Conservation (phyloP, 768 basidiomycete genomes). For the Holtermannia corniformis region DNA sequence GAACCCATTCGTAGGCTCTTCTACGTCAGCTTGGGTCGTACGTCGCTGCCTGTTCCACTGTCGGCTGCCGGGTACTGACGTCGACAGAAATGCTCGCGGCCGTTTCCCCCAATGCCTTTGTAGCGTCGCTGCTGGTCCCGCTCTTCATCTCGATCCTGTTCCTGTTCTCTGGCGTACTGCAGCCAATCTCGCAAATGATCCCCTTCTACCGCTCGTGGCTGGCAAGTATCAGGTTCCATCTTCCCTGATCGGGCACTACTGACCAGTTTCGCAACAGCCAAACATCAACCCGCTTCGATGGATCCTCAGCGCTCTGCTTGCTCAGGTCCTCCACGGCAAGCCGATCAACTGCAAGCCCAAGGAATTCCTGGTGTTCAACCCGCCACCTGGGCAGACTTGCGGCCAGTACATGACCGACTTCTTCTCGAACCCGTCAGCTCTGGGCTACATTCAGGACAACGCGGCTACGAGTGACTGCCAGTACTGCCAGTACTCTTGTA, state of each 20-base stretch:
- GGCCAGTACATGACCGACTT: constrained; percentile 30
- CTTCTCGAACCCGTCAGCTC: constrained; percentile 7
- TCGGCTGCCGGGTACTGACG: neutral
- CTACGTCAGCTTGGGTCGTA: neutral
- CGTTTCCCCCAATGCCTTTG: neutral
- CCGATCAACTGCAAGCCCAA: constrained; percentile 26
- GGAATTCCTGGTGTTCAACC: constrained; percentile 29
- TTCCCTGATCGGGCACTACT: neutral
- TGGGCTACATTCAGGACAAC: constrained; percentile 1
- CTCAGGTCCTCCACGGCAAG: constrained; percentile 32
- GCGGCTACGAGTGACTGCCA: constrained; percentile 20
- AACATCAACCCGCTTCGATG: constrained; percentile 37
- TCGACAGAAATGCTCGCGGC: neutral
- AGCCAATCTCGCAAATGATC: constrained; percentile 8
- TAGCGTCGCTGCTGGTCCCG: constrained; percentile 5
- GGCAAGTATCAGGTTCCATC: neutral
- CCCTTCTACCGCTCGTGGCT: constrained; percentile 16
- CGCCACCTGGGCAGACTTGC: constrained; percentile 35
- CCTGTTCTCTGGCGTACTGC: constrained; percentile 13
- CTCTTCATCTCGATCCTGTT: constrained; percentile 15
- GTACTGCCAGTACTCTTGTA: constrained; percentile 26
- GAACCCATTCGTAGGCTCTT: neutral
- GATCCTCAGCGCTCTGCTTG: constrained; percentile 32
- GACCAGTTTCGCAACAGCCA: constrained; percentile 6
- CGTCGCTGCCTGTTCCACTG: neutral